Conservation (phyloP, 139 green algal genomes). For the Pleodorina starrii region DNA sequence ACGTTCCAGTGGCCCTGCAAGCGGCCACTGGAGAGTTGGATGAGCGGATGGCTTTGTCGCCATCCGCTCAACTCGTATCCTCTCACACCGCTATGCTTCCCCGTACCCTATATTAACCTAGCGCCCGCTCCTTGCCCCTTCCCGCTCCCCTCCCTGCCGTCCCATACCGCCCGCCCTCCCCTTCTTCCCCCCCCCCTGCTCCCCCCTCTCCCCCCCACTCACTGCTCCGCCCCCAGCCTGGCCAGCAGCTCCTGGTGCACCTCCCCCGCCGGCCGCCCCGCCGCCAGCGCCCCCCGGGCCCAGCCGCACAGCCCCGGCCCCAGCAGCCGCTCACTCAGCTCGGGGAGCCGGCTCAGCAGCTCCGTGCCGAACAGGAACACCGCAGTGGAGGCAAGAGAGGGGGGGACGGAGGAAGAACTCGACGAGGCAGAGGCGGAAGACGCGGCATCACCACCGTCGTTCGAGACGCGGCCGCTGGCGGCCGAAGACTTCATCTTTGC, state of each 20-base stretch:
- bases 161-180: neutral
- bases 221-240: slow-evolving; percentile 10
- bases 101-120: neutral
- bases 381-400: neutral
- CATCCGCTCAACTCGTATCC: too few relatives aligned
- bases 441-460: neutral
- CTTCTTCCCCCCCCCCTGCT: neutral
- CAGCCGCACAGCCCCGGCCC: neutral
- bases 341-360: slow-evolving; percentile 11
- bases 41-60: too few relatives aligned
- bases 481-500: too few relatives aligned
- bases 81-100: too few relatives aligned
- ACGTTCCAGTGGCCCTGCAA: too few relatives aligned
- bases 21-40: too few relatives aligned
- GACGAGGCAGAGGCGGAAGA: neutral
- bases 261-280: neutral
- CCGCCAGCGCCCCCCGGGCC: neutral
- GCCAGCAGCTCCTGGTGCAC: slow-evolving; percentile 1
- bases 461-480: too few relatives aligned
- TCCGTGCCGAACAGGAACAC: slow-evolving; percentile 37
- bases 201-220: neutral
- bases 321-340: neutral
- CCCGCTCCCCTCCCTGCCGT: neutral
- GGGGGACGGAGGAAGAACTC: neutral
- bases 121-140: neutral